phyloP scores from a whole-genome alignment of 345 rosid genomes.

The Hibiscus syriacus region DNA sequence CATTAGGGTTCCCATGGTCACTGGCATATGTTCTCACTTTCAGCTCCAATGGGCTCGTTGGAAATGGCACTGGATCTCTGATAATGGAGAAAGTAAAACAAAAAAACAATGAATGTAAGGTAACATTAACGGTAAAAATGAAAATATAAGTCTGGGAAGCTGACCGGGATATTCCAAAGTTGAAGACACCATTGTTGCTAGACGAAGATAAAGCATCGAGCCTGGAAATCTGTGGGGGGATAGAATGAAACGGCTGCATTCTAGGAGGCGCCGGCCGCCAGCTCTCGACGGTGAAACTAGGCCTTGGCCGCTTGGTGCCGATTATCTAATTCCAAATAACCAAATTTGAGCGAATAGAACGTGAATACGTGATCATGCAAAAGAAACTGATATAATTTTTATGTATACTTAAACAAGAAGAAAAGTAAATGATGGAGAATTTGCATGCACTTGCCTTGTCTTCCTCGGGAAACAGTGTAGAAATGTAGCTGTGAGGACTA shows the following conservation, averaged over 20 bases:
- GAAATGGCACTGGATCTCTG: constrained; percentile 36
- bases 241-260: constrained; percentile 11
- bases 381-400: too few species aligned
- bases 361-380: too few species aligned
- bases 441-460: background rate
- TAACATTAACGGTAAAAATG: background rate
- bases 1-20: constrained; percentile 18
- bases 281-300: constrained; percentile 20
- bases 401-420: too few species aligned
- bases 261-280: constrained; percentile 11
- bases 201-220: constrained; percentile 15
- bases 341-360: background rate
- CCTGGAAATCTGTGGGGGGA: constrained; percentile 9
- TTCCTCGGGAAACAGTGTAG: background rate
- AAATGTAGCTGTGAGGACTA: background rate
- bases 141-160: background rate
- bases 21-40: too few species aligned
- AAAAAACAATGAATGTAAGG: background rate
- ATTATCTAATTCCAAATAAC: constrained; percentile 23
- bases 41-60: too few species aligned
- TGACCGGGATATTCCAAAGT: constrained; percentile 31
- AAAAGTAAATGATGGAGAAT: too few species aligned
- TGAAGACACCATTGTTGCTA: background rate
- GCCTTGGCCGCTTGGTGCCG: constrained; percentile 35
- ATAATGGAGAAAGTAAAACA: background rate